phyloP scores from a whole-genome alignment of 2,329 filamentous ascomycete species.

The Cercospora citrullina region DNA sequence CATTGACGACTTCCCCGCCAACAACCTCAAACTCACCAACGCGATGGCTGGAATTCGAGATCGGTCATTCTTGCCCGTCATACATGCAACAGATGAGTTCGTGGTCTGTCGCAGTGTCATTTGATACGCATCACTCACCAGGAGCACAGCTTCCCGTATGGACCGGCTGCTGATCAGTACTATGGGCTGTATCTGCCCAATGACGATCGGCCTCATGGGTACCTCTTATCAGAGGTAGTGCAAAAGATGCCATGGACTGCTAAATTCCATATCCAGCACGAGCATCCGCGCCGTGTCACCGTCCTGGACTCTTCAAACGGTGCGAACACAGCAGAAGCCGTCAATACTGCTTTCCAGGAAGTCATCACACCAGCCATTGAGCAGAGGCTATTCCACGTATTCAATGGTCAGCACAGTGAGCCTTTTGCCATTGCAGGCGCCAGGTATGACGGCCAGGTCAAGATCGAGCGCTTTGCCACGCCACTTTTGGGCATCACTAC shows the following conservation, averaged over 20 bases:
- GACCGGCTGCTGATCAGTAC: conserved; percentile 48
- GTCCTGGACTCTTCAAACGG: conserved; percentile 54
- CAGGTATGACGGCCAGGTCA: conserved; percentile 62
- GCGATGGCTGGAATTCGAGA: background rate
- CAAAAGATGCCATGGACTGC: conserved; percentile 56
- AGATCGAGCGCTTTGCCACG: conserved; percentile 70
- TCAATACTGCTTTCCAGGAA: conserved; percentile 60
- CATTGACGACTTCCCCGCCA: background rate
- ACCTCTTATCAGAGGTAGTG: conserved; percentile 61
- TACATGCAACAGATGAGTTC: conserved; percentile 20
- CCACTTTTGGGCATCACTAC: conserved; percentile 71
- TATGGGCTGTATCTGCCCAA: conserved; percentile 67
- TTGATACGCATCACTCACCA: background rate
- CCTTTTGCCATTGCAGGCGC: conserved; percentile 70
- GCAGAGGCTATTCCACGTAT: conserved; percentile 65
- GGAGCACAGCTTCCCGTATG: conserved; percentile 44
- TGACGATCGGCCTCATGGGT: conserved; percentile 61
- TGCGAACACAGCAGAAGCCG: conserved; percentile 58
- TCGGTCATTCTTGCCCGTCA: conserved; percentile 9
- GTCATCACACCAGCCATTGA: conserved; percentile 58
- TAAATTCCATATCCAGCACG: conserved; percentile 55
- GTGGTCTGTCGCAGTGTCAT: background rate
- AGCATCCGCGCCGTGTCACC: conserved; percentile 26
- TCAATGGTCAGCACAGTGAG: conserved; percentile 76
- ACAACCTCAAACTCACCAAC: background rate